Conservation (phyloP, 2,329 filamentous ascomycete species). For the Penicillium sp. region DNA sequence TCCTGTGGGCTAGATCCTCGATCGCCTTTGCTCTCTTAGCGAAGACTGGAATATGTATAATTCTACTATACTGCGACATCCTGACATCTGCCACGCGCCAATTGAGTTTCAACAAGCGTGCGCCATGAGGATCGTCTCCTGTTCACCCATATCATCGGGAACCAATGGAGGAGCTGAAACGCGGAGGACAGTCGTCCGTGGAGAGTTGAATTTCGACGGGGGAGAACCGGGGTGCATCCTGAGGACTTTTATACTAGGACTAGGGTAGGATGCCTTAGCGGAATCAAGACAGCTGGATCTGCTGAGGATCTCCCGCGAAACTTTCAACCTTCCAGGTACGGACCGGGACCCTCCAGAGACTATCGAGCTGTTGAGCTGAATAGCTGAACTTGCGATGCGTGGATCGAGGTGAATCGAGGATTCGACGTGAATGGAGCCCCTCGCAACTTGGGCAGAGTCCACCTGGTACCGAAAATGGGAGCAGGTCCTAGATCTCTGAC, state of each 20-base stretch:
- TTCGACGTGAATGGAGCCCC: too few species aligned
- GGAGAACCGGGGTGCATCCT: neutral
- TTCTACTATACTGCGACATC: too few species aligned
- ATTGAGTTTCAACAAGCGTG: slow-evolving; percentile 36
- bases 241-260: too few species aligned
- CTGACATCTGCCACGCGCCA: slow-evolving; percentile 24
- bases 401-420: too few species aligned
- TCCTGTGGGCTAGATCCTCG: too few species aligned
- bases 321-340: slow-evolving; percentile 23
- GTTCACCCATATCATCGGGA: slow-evolving; percentile 29
- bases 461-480: neutral
- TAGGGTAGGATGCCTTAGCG: neutral
- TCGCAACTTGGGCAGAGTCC: too few species aligned
- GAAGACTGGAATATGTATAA: too few species aligned
- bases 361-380: too few species aligned
- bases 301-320: slow-evolving; percentile 36
- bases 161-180: slow-evolving; percentile 12
- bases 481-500: slow-evolving; percentile 9
- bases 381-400: slow-evolving; percentile 20
- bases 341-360: slow-evolving; percentile 20
- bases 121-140: slow-evolving; percentile 28
- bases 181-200: slow-evolving; percentile 19
- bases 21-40: too few species aligned
- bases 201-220: slow-evolving; percentile 1
- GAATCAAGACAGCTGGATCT: slow-evolving; percentile 23